These are phyloP conservation scores for Fagus crenata DNA, from an alignment of 306 rosid genomes.

Conservation along the genomic window DNA sequence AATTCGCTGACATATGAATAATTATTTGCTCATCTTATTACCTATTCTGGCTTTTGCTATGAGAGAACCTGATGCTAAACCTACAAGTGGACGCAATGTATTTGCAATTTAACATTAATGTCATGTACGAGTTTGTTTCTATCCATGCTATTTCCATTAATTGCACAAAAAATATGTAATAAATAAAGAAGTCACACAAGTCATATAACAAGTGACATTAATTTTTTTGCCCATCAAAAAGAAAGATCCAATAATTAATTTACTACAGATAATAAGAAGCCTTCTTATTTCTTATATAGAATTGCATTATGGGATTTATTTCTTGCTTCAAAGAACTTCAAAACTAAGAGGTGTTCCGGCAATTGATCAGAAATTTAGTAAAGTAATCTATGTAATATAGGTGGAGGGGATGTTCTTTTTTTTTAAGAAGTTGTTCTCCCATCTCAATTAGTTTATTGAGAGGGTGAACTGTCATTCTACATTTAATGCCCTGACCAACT, in stretches of 20 bases:
- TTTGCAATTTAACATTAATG: background rate
- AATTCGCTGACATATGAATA: no score
- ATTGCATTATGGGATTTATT: background rate
- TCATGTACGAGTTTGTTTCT: no score
- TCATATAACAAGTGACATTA: background rate
- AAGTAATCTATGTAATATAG: background rate
- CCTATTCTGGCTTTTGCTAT: slow-evolving; percentile 19
- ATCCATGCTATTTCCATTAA: no score
- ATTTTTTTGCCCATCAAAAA: background rate
- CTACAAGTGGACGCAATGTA: background rate
- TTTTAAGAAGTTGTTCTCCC: no score
- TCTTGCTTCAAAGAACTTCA: background rate
- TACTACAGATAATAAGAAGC: background rate
- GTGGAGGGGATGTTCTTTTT: no score
- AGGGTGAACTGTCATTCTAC: no score
- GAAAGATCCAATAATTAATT: background rate
- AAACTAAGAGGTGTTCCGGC: background rate
- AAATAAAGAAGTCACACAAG: background rate
- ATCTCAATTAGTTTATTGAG: no score
- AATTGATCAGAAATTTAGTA: no score
- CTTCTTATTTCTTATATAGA: background rate
- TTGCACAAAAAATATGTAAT: no score
- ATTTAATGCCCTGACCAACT: no score
- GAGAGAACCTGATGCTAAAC: slow-evolving; percentile 13
- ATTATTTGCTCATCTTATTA: slow-evolving; percentile 31